Conservation (phyloP, 2,329 filamentous ascomycete species). For the Tolypocladium paradoxum region DNA sequence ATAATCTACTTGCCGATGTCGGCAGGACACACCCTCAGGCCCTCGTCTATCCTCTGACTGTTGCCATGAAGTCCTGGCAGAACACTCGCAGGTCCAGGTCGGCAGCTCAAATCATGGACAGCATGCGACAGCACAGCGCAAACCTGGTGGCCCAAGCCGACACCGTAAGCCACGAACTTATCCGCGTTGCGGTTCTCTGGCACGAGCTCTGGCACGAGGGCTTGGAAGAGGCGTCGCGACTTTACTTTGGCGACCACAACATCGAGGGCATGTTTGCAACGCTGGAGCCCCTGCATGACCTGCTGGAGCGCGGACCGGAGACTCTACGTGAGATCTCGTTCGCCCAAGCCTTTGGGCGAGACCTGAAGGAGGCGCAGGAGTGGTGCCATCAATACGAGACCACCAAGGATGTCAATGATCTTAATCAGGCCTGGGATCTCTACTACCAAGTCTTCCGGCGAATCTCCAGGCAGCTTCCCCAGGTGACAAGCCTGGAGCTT, state of each 20-base stretch:
- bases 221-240: constrained; percentile 85
- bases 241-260: constrained; percentile 97
- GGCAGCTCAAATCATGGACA: constrained; percentile 91
- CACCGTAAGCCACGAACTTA: constrained; percentile 89
- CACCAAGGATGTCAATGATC: constrained; percentile 82
- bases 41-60: constrained; percentile 90
- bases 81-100: constrained; percentile 75
- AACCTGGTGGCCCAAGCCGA: constrained; percentile 91
- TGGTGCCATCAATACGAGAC: constrained; percentile 90
- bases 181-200: constrained; percentile 94
- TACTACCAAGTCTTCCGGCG: constrained; percentile 98
- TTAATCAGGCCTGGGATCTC: constrained; percentile 97
- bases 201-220: constrained; percentile 99
- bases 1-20: constrained; percentile 84
- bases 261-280: constrained; percentile 95
- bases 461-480: constrained; percentile 85
- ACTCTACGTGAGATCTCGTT: constrained; percentile 95
- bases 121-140: constrained; percentile 89
- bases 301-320: constrained; percentile 83
- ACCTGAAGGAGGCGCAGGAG: constrained; percentile 86
- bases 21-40: constrained; percentile 92
- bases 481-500: constrained; percentile 84
- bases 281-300: constrained; percentile 80
- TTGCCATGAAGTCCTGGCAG: constrained; percentile 90
- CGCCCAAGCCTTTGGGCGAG: constrained; percentile 90